Base-by-base conservation (phyloP, 2,329 filamentous ascomycete genomes). In the Pleoardoris graminearum region DNA sequence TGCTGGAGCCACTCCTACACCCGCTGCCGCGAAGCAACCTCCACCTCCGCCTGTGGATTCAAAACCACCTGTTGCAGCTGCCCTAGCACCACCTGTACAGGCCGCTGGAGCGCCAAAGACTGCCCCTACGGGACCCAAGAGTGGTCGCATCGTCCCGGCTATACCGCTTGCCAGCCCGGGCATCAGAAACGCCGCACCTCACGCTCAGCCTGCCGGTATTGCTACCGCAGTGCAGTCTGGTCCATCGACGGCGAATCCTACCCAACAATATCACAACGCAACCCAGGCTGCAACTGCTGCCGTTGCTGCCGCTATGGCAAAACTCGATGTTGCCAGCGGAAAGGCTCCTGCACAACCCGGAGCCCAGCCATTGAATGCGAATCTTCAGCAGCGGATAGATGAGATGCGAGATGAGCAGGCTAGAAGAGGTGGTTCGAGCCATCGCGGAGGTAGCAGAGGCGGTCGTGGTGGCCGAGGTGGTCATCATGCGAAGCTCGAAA, bases 241-340 rank as follows among this genome's bases (percentile, higher is more conserved):
- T 19, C 61, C 65, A 41, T 41, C 65, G 33, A 23, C 62, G 6
- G 57, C 59, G 10, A 61, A 61, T n/a, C 60, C 67, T 37, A 66
- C 62, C 11, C 66, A 69, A 38, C 60, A 70, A 38, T 67, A 87
- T 8, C 80, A 83, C 57, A 86, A 88, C 73, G 87, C 88, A 1
- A 91, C 89, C 0, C 84, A 87, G 67, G 85, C 87, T 33, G 89
- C 89, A 1, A 87, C 85, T 62, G 88, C 87, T 25, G 89, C 89
- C 7, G 89, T 91, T n/a, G 88, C 88, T 47, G 84, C 87, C 35
- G 89, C 89, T 1, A 91, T 91, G 86, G 87, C 88, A 1, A 88
- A 89, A 66, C 79, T 92, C 21, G 74, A 75, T n/a, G 58, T 76
- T 22, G 55, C 36, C 21, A 57, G 61, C 46, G 58, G 50, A 14